Evolutionary conservation across 2,329 filamentous ascomycete genomes (phyloP), one percentile per base, ranked within the genome.

Genomic region (Coleophoma cylindrospora): DNA sequence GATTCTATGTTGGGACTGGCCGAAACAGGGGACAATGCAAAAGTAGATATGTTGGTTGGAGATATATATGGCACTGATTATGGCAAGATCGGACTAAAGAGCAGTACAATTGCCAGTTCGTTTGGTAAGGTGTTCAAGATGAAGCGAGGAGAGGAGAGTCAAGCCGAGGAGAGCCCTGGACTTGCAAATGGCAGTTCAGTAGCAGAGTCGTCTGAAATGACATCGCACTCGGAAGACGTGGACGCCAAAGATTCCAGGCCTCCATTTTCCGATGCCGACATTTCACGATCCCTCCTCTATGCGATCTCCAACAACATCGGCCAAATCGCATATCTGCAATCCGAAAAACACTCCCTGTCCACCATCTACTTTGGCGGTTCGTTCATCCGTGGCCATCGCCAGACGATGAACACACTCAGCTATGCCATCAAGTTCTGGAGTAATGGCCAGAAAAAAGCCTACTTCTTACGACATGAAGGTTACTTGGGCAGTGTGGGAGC

Each of bases 391-490:
- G 94, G 94, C 38, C 94, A 99, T 68, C 84, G 88, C 14, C 94
- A 97, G 71, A 99, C 94, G 12, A 99, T 99, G 82, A 95, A 97
- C 69, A 97, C 94, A 0, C 76, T 99, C 10, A 91, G 87, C 49
- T 99, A 96, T 65, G 94, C 92, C 64, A 96, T 99, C 71, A 90
- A 90, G 60, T 99, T 97, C 71, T 99, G 94, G 94, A 91, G 87
- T 58, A 90, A 94, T 65, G 92, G 91, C 40, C 78, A 84, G 64
- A 96, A 96, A 69, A 90, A 96, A 69, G 94, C 94, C 0, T 97
- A 96, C 67, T 99, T 99, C 68, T 68, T 99, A 52, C 80, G 94
- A 6, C 94, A 99, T 63, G 94, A 99, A 69, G 94, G 94, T 22
- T 99, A 97, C 66, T 79, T 99, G 1, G 94, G 94, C 10, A 83